Conservation (phyloP, 352 stramenopile species). For the Phytopythium litorale region DNA sequence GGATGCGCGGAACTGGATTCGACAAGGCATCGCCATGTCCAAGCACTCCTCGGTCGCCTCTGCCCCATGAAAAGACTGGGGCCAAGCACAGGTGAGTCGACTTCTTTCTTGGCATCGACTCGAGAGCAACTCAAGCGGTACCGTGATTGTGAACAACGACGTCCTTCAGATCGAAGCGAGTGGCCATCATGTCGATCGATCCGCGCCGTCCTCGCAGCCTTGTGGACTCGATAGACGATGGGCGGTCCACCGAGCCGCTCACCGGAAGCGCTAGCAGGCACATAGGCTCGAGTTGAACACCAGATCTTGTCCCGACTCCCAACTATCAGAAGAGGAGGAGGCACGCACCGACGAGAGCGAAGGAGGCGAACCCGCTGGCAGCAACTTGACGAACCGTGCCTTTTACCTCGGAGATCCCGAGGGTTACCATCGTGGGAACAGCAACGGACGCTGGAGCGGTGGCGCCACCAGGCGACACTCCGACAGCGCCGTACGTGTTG, state of each 20-base stretch:
- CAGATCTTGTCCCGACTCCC: not conserved
- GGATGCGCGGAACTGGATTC: conserved; percentile 31
- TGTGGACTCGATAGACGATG: conserved; percentile 10
- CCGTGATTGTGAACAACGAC: conserved; percentile 22
- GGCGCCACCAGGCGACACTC: conserved; percentile 3
- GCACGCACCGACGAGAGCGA: conserved; percentile 53
- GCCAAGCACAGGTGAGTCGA: not conserved
- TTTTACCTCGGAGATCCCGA: conserved; percentile 11
- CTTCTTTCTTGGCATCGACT: too few species aligned
- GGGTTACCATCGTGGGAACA: conserved; percentile 31
- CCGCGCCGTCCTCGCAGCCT: conserved; percentile 9
- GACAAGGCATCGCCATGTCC: conserved; percentile 47
- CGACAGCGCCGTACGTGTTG: conserved; percentile 57
- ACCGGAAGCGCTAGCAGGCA: conserved; percentile 12
- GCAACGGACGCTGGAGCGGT: not conserved
- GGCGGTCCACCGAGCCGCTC: conserved; percentile 9
- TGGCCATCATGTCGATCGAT: conserved; percentile 14
- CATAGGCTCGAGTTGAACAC: not conserved
- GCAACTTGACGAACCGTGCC: conserved; percentile 48
- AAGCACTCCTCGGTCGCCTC: conserved; percentile 54
- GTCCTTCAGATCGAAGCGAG: conserved; percentile 19
- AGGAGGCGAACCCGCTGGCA: conserved; percentile 61
- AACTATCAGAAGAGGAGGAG: not conserved
- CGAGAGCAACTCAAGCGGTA: conserved; percentile 6
- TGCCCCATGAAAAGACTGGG: conserved; percentile 69